Evolutionary conservation across 169 alveolate genomes (phyloP), one percentile per base, ranked within the genome.

Genomic region (Eimeria acervulina): DNA sequence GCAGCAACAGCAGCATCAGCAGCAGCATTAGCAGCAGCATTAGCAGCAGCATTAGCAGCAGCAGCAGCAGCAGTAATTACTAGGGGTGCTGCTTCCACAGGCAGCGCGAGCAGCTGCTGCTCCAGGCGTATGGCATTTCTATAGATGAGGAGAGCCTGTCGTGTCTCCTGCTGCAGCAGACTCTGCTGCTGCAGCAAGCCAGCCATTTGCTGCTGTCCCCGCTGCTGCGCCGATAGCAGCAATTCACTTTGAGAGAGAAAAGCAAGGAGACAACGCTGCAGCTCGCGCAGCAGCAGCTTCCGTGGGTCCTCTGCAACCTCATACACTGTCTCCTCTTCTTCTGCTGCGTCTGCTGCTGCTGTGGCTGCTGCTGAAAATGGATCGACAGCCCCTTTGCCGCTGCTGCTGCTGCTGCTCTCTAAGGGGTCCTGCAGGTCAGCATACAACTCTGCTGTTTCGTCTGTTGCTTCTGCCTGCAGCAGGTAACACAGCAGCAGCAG

Each of bases 31-130:
- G 1, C 59, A 59, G 2, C 68, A 17, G 68, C 68, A 59, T 19
- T n/a, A 59, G 26, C 68, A 19, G 26, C n/a, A 59, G 31, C 55
- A 47, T 7, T 7, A 5, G 74, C 74, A 61, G 7, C 74, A 61
- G 26, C 80, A 68, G 44, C 80, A 68, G 80, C 80, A 68, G 3
- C 80, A 51, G 59, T 10, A 1, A 10, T 31, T 63, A 91, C 95
- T 66, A 78, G 95, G 40, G 95, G 90, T 2, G 95, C 90, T 19
- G 91, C 80, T 63, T 91, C 95, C 23, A 91, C 88, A 26, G 76
- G 68, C 68, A 76, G 42, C 36, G 28, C 47, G 36, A 31, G 17
- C 31, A 91, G 42, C 42, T 40, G 61, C 42, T 6, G 44, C 38
- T 76, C 83, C 31, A 74, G 51, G 7, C 66, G 91, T n/a, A 55